Evolutionary conservation across 768 basidiomycete species (phyloP).

Genomic region (Cystobasidium tubakii): DNA sequence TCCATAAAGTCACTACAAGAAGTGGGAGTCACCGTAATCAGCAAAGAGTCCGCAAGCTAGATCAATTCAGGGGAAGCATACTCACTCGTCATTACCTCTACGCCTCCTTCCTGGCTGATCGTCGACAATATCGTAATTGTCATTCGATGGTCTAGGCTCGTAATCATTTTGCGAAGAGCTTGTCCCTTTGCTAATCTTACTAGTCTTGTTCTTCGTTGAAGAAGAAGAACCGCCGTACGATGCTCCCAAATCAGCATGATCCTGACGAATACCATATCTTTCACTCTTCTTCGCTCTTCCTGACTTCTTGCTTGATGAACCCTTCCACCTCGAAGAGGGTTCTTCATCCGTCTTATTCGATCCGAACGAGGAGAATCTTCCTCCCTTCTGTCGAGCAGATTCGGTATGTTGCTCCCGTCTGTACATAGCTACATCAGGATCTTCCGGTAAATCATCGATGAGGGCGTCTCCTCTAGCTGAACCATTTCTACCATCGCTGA

Average conservation of each 20-base stretch:
- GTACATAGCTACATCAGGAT: slow-evolving; percentile 14
- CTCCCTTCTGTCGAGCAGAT: not conserved
- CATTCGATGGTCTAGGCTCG: slow-evolving; percentile 9
- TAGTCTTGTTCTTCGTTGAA: not conserved
- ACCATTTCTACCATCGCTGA: not conserved
- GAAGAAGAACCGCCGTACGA: slow-evolving; percentile 6
- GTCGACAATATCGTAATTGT: slow-evolving; percentile 23
- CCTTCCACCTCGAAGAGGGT: not conserved
- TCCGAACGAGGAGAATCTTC: slow-evolving; percentile 9
- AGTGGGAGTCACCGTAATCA: too few species aligned
- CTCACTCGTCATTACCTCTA: slow-evolving; percentile 16
- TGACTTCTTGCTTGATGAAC: slow-evolving; percentile 9
- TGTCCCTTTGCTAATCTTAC: not conserved
- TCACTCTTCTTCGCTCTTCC: slow-evolving; percentile 33
- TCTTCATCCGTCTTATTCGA: not conserved
- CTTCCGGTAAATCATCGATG: slow-evolving; percentile 28
- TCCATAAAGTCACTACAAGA: slow-evolving; percentile 19
- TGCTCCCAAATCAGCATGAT: slow-evolving; percentile 14
- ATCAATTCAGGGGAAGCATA: too few species aligned
- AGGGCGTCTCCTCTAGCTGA: slow-evolving; percentile 1
- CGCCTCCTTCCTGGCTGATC: not conserved
- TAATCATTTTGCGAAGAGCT: not conserved
- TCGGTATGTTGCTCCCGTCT: not conserved
- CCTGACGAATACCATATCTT: slow-evolving; percentile 17
- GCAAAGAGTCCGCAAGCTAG: too few species aligned